A percentile compares a stretch with the other conserved stretches of the same genome.
phyloP scores from a whole-genome alignment of 2,329 filamentous ascomycete species.

The Polychaeton citri region DNA sequence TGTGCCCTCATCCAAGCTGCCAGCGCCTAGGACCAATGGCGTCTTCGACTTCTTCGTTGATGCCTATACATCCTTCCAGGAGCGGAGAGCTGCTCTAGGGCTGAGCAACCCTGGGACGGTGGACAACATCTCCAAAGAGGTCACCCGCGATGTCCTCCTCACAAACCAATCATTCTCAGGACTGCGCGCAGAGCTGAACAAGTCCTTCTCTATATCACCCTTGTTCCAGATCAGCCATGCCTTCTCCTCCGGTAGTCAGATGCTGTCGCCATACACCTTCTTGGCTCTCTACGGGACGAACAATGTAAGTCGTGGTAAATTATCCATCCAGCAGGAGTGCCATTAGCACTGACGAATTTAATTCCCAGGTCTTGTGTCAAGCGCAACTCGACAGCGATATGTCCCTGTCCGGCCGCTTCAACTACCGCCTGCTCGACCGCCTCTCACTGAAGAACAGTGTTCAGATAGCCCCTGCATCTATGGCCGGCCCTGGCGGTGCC shows the following conservation, averaged over 20 bases:
- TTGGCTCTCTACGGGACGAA: constrained; percentile 85
- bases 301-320: constrained; percentile 45
- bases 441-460: constrained; percentile 79
- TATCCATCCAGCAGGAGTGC: no score
- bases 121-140: constrained; percentile 79
- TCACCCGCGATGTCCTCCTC: constrained; percentile 90
- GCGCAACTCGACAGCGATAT: constrained; percentile 91
- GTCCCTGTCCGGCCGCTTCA: constrained; percentile 74
- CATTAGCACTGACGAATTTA: no score
- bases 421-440: constrained; percentile 73
- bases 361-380: constrained; percentile 84
- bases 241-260: constrained; percentile 82
- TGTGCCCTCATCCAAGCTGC: constrained; percentile 7
- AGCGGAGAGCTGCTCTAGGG: constrained; percentile 75
- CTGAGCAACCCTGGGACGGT: constrained; percentile 86
- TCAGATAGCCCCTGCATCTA: constrained; percentile 54
- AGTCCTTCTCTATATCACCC: constrained; percentile 85
- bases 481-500: constrained; percentile 54
- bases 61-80: constrained; percentile 68
- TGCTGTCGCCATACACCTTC: constrained; percentile 88
- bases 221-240: constrained; percentile 97
- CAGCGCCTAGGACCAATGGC: constrained; percentile 14
- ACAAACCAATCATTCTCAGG: constrained; percentile 96
- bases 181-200: constrained; percentile 89
- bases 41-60: constrained; percentile 34